Conservation (phyloP, 2,329 filamentous ascomycete genomes). For the Aquanectria penicillioides region DNA sequence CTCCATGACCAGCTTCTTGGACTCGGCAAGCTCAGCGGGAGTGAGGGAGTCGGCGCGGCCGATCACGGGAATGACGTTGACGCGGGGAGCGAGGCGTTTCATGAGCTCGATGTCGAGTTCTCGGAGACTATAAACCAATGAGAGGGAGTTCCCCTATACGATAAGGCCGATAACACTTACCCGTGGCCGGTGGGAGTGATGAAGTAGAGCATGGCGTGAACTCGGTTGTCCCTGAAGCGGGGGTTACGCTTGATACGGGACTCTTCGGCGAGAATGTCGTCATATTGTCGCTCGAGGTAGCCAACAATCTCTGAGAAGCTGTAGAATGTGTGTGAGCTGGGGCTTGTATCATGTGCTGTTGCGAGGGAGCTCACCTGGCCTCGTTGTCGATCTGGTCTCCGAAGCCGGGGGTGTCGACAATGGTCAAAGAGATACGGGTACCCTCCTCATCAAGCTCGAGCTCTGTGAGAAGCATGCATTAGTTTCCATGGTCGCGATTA, state of each 20-base stretch:
- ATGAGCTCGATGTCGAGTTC: constrained; percentile 99
- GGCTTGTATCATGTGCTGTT: not conserved
- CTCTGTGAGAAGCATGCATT: constrained; percentile 64
- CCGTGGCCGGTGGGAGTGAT: constrained; percentile 98
- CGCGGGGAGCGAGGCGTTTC: constrained; percentile 97
- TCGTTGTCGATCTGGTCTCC: constrained; percentile 99
- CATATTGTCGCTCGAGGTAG: constrained; percentile 98
- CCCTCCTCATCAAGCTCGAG: constrained; percentile 98
- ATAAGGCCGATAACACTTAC: constrained; percentile 57
- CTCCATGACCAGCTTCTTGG: constrained; percentile 99
- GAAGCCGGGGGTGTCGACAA: constrained; percentile 98
- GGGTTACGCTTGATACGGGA: constrained; percentile 99
- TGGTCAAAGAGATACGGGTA: constrained; percentile 96
- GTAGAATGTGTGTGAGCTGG: constrained; percentile 19
- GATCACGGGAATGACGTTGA: constrained; percentile 99
- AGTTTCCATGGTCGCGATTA: constrained; percentile 39
- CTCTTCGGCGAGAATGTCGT: constrained; percentile 98
- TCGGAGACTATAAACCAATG: constrained; percentile 73
- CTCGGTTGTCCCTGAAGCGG: constrained; percentile 98
- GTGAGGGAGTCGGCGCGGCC: constrained; percentile 98
- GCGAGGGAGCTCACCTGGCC: constrained; percentile 73
- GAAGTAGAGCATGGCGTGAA: constrained; percentile 98
- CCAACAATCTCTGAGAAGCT: constrained; percentile 98
- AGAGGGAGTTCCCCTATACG: not conserved
- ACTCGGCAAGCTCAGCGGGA: constrained; percentile 94